Percentiles rank a stretch among this genome's conserved stretches.
Conservation (phyloP, 169 alveolate genomes). For the Neospora caninum region DNA sequence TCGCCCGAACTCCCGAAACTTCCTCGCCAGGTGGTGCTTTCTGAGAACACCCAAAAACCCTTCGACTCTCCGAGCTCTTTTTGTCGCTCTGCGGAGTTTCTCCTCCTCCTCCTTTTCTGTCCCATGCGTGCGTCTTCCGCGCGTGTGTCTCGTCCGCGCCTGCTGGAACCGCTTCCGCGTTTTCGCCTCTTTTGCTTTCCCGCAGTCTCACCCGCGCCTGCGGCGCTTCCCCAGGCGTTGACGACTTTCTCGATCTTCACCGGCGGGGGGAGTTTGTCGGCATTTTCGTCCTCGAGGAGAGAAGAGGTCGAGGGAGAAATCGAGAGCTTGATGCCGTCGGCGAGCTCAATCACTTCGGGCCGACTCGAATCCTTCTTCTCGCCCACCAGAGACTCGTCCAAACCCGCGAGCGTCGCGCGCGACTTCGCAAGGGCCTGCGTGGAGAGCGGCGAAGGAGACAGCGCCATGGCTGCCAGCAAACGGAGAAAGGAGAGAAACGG, state of each 20-base stretch:
- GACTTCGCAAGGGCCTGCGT: background rate
- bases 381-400: background rate
- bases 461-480: background rate
- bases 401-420: slow-evolving; percentile 18
- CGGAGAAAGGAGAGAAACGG: background rate
- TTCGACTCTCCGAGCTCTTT: too few relatives aligned
- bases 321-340: background rate
- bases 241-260: slow-evolving; percentile 39
- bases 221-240: slow-evolving; percentile 46
- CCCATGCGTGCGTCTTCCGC: too few relatives aligned
- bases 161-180: background rate
- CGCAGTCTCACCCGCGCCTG: slow-evolving; percentile 44
- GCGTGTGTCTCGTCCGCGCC: too few relatives aligned
- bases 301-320: background rate
- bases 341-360: background rate
- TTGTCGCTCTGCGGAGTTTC: too few relatives aligned
- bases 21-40: too few relatives aligned
- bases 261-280: background rate
- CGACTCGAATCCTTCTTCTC: background rate
- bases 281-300: background rate
- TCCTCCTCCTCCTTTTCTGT: too few relatives aligned
- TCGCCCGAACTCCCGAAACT: too few relatives aligned
- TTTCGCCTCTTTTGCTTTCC: background rate
- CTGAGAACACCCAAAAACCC: too few relatives aligned
- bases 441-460: background rate